A percentile compares a stretch with the other conserved stretches of the same genome.
phyloP scores from a whole-genome alignment of 2,329 filamentous ascomycete species.

The Curvularia lunata region DNA sequence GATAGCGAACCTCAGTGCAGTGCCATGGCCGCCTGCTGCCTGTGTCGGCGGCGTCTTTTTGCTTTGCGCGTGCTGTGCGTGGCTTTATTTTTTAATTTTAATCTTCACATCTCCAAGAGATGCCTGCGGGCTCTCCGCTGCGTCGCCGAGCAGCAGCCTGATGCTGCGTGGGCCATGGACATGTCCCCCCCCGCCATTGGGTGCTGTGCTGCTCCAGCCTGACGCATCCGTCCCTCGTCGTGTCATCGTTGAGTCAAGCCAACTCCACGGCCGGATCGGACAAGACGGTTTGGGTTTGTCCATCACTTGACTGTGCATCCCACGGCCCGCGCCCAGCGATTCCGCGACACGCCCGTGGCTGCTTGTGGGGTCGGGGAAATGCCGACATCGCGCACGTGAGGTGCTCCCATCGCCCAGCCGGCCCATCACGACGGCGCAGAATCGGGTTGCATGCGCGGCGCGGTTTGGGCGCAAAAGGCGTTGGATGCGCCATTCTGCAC shows the following conservation, averaged over 20 bases:
- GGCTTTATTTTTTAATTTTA: not conserved
- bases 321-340: slow-evolving; percentile 17
- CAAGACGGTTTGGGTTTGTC: too few species aligned
- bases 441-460: slow-evolving; percentile 12
- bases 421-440: slow-evolving; percentile 2
- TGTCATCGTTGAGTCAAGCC: not conserved
- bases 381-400: slow-evolving; percentile 29
- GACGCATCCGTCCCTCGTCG: not conserved
- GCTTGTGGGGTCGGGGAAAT: slow-evolving; percentile 21
- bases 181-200: not conserved
- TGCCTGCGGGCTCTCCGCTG: too few species aligned
- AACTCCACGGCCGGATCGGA: too few species aligned
- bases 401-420: not conserved
- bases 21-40: not conserved
- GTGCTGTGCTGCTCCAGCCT: not conserved
- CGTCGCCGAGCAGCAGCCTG: too few species aligned
- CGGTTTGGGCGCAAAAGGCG: slow-evolving; percentile 21
- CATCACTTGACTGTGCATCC: slow-evolving; percentile 2
- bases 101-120: not conserved
- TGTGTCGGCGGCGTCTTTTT: too few species aligned
- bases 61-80: too few species aligned
- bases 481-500: slow-evolving; percentile 18
- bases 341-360: slow-evolving; percentile 6
- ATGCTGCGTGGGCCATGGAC: not conserved
- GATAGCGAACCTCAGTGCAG: slow-evolving; percentile 3